These are phyloP conservation scores for Thymus mandschuricus DNA, from an alignment of 257 asterid species.

Conservation along the genomic window DNA sequence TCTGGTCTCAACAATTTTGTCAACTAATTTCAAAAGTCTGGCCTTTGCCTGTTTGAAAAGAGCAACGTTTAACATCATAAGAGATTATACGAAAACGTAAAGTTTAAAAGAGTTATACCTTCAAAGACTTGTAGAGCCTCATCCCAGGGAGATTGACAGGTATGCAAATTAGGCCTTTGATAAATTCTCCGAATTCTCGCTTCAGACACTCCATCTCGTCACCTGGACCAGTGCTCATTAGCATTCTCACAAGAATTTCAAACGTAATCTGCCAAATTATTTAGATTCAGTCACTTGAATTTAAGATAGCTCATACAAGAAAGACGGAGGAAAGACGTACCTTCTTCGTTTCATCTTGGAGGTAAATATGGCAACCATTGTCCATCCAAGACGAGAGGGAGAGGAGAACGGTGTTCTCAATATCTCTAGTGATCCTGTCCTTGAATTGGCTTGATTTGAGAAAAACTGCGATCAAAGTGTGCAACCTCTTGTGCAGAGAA, in stretches of 20 bases:
- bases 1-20: constrained; percentile 55
- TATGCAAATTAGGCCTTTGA: constrained; percentile 86
- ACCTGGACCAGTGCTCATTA: constrained; percentile 80
- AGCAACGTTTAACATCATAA: not conserved
- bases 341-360: constrained; percentile 83
- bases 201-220: constrained; percentile 70
- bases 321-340: constrained; percentile 36
- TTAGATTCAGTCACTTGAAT: not conserved
- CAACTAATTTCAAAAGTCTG: constrained; percentile 60
- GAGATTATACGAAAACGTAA: not conserved
- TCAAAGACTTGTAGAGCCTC: constrained; percentile 72
- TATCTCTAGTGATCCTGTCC: constrained; percentile 61
- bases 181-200: constrained; percentile 76
- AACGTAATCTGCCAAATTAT: constrained; percentile 69
- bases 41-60: constrained; percentile 63
- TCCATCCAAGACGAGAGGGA: constrained; percentile 64
- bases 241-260: constrained; percentile 72
- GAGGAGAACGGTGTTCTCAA: constrained; percentile 49
- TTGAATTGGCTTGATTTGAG: constrained; percentile 72
- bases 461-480: constrained; percentile 72
- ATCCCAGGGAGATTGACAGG: constrained; percentile 97
- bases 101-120: constrained; percentile 49
- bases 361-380: constrained; percentile 37
- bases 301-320: not conserved
- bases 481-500: constrained; percentile 67